These are phyloP conservation scores for Pilaira anomala DNA, from an alignment of 192 early-diverging fungal species.

Conservation along the genomic window DNA sequence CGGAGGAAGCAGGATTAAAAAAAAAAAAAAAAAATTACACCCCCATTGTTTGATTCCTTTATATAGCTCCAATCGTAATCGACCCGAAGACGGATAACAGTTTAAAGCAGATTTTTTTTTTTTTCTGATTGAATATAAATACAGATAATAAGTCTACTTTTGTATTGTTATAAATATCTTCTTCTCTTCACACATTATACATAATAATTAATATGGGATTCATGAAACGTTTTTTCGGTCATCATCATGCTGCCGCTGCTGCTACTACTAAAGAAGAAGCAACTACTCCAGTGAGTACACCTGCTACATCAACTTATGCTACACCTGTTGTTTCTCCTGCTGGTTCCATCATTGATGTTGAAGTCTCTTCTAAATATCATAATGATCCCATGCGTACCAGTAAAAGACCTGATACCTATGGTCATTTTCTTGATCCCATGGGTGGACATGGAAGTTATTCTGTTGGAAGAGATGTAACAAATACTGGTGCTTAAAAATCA, in stretches of 20 bases:
- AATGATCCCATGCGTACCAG: conserved; percentile 20
- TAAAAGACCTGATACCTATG: conserved; percentile 17
- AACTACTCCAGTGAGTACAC: neutral
- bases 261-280: neutral
- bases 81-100: neutral
- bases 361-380: conserved; percentile 11
- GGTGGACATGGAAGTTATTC: conserved; percentile 12
- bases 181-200: no score
- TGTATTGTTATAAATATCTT: no score
- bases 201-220: neutral
- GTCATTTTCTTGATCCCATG: conserved; percentile 25
- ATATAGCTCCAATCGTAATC: neutral
- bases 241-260: no score
- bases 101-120: neutral
- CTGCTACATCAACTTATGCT: neutral
- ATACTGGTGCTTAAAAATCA: conserved; percentile 28
- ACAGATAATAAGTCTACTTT: no score
- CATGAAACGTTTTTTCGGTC: conserved; percentile 8
- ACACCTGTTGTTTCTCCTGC: conserved; percentile 10
- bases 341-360: neutral
- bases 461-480: conserved; percentile 18
- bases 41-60: no score
- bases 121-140: no score
- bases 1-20: no score
- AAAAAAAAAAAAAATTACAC: no score